Evolutionary conservation across 441 rosid genomes (phyloP).

Genomic region (Syzygium malaccense): DNA sequence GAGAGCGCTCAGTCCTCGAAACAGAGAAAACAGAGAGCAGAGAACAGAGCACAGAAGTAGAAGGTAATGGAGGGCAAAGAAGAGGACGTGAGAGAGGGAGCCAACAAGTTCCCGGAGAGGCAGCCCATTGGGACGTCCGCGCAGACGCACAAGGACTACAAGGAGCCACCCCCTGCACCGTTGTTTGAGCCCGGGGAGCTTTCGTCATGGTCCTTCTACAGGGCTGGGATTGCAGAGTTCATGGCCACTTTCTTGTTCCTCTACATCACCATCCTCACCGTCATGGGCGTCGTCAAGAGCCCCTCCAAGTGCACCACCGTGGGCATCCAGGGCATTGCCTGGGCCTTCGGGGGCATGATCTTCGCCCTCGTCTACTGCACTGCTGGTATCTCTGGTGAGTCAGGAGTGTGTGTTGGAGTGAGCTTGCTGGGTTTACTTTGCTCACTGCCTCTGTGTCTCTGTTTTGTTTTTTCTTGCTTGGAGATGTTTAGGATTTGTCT

Average conservation of each 20-base stretch:
- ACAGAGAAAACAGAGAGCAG: neutral
- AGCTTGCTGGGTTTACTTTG: neutral
- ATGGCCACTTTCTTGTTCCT: slow-evolving; percentile 59
- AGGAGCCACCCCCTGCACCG: slow-evolving; percentile 62
- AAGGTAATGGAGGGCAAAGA: slow-evolving; percentile 38
- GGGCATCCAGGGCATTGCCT: slow-evolving; percentile 63
- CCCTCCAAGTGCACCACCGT: slow-evolving; percentile 30
- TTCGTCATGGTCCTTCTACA: slow-evolving; percentile 65
- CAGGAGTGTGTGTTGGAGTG: neutral
- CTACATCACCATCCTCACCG: slow-evolving; percentile 52
- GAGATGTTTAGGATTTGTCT: neutral
- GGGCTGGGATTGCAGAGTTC: slow-evolving; percentile 65
- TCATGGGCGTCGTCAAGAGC: slow-evolving; percentile 44
- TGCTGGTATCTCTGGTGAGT: slow-evolving; percentile 43
- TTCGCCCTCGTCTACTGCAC: slow-evolving; percentile 69
- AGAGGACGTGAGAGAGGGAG: slow-evolving; percentile 43
- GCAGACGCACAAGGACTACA: slow-evolving; percentile 44
- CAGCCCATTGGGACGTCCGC: slow-evolving; percentile 42
- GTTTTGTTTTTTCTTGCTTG: neutral
- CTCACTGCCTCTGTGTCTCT: neutral
- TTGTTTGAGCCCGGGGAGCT: slow-evolving; percentile 60
- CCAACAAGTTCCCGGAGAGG: slow-evolving; percentile 40
- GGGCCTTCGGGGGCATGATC: slow-evolving; percentile 76
- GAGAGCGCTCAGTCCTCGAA: neutral
- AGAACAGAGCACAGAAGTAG: neutral